Evolutionary conservation across 768 basidiomycete genomes (phyloP).

Genomic region (Suillus weaverae): DNA sequence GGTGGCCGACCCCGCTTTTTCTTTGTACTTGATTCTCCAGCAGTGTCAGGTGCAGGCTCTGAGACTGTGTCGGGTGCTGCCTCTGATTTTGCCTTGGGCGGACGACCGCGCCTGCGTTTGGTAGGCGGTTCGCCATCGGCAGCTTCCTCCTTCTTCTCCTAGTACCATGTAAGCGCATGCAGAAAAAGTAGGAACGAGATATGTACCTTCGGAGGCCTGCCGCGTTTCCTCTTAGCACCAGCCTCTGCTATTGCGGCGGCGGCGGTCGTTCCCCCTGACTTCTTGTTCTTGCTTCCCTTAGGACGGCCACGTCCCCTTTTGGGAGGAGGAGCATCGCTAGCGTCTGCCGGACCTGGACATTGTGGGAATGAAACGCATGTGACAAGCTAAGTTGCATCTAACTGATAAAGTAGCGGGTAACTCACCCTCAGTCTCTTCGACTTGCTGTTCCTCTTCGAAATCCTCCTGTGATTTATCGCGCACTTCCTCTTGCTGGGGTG

Average conservation of each 20-base stretch:
- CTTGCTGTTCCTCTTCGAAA: slow-evolving; percentile 45
- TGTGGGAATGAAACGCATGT: slow-evolving; percentile 22
- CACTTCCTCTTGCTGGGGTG: slow-evolving; percentile 54
- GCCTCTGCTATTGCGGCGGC: slow-evolving; percentile 28
- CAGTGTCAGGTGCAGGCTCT: slow-evolving; percentile 29
- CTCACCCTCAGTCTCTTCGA: slow-evolving; percentile 34
- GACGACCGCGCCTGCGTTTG: slow-evolving; percentile 74
- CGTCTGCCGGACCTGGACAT: slow-evolving; percentile 40
- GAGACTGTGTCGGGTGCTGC: slow-evolving; percentile 37
- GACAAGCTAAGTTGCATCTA: slow-evolving; percentile 14
- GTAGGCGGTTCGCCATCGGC: slow-evolving; percentile 51
- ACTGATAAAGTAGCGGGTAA: slow-evolving; percentile 12
- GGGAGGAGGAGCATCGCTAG: slow-evolving; percentile 38
- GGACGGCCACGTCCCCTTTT: slow-evolving; percentile 90
- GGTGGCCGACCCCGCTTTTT: slow-evolving; percentile 77
- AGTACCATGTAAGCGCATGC: slow-evolving; percentile 21
- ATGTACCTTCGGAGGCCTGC: slow-evolving; percentile 53
- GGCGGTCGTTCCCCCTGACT: slow-evolving; percentile 37
- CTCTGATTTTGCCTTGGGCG: slow-evolving; percentile 65
- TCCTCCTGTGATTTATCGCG: slow-evolving; percentile 62
- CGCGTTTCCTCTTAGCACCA: slow-evolving; percentile 45
- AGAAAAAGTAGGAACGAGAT: slow-evolving; percentile 7
- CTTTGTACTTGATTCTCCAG: slow-evolving; percentile 52
- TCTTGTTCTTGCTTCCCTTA: slow-evolving; percentile 83
- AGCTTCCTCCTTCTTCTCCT: slow-evolving; percentile 43